These are phyloP conservation scores for Zymoseptoria tritici DNA, from an alignment of 2,329 filamentous ascomycete species.

Conservation along the genomic window DNA sequence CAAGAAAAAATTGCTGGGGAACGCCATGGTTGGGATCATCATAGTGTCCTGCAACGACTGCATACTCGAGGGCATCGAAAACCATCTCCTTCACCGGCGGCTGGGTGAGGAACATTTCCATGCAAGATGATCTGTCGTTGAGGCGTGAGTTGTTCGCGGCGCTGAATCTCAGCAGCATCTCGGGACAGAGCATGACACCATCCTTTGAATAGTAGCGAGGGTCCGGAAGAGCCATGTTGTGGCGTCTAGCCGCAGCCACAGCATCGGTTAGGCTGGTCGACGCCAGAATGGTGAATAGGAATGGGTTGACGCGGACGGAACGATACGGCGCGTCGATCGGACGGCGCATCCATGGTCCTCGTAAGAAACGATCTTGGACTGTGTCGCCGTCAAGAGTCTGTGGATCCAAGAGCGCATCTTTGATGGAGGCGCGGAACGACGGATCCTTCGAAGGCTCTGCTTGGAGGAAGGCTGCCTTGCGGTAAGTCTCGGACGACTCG, in stretches of 20 bases:
- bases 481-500: neutral
- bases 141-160: neutral
- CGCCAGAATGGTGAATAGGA: neutral
- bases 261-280: neutral
- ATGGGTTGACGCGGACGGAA: neutral
- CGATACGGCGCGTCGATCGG: neutral
- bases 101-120: neutral
- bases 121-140: neutral
- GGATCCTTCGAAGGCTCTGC: neutral
- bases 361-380: no score
- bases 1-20: neutral
- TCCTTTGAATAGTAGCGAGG: neutral
- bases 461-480: neutral
- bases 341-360: no score
- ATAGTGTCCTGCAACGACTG: no score
- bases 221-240: neutral
- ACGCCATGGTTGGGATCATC: no score
- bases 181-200: neutral
- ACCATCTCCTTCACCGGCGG: neutral
- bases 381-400: no score
- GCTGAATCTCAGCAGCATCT: neutral
- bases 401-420: neutral
- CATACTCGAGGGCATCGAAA: neutral
- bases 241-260: neutral
- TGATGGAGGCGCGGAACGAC: neutral